Conservation (phyloP, 257 asterid species). For the Echites panduratus region DNA sequence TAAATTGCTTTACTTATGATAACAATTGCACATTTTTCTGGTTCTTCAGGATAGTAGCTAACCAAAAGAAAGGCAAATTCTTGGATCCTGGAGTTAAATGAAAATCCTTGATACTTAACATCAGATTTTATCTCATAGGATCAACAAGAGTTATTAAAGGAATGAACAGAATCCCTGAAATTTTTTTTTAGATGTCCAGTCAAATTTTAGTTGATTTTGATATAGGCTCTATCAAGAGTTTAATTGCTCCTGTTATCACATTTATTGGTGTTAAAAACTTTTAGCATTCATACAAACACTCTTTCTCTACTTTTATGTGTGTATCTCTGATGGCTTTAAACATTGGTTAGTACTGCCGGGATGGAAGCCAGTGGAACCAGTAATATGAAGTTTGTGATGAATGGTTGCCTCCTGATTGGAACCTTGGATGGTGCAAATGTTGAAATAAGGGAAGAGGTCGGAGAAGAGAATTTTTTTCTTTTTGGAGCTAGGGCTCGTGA, state of each 20-base stretch:
- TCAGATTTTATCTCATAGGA: background rate
- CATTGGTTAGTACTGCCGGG: conserved; percentile 48
- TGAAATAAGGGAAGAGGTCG: conserved; percentile 58
- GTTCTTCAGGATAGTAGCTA: background rate
- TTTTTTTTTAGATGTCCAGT: background rate
- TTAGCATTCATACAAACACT: background rate
- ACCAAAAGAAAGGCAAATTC: background rate
- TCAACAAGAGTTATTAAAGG: background rate
- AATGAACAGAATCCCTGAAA: background rate
- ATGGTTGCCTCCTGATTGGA: conserved; percentile 55
- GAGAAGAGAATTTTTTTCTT: conserved; percentile 54
- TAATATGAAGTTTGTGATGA: conserved; percentile 63
- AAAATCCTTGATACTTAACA: background rate
- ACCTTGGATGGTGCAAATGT: conserved; percentile 69
- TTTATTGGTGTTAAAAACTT: background rate
- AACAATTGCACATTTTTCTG: background rate
- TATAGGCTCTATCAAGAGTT: background rate
- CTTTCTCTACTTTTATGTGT: background rate
- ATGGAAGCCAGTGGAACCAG: conserved; percentile 75
- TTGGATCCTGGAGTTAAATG: no score
- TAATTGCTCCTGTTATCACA: background rate
- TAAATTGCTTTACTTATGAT: background rate
- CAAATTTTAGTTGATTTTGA: background rate
- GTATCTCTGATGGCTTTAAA: background rate
- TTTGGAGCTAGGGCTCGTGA: conserved; percentile 55